A percentile compares a stretch with the other conserved stretches of the same genome.
Evolutionary conservation across 129 eudicot species (phyloP).

Genomic region (Escallonia herrerae): DNA sequence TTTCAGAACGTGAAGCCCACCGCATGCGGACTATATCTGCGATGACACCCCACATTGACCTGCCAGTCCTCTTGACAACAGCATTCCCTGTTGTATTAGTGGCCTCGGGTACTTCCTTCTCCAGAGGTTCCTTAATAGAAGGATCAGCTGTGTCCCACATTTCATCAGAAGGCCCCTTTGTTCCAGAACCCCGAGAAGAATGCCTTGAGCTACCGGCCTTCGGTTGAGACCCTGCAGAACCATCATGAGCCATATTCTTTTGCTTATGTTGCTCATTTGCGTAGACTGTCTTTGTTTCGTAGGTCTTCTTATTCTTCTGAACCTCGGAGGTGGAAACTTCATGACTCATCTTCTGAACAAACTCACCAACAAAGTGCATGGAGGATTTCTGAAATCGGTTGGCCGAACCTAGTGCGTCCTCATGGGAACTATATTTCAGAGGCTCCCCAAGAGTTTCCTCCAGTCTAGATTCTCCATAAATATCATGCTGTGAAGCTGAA

Average conservation of each 20-base stretch:
- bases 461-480: conserved; percentile 8
- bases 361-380: conserved; percentile 45
- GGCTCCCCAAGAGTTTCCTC: conserved; percentile 19
- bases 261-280: conserved; percentile 28
- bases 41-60: conserved; percentile 71
- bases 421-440: conserved; percentile 20
- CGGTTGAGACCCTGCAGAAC: conserved; percentile 28
- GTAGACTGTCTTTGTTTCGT: conserved; percentile 15
- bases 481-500: conserved; percentile 11
- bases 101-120: conserved; percentile 28
- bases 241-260: conserved; percentile 10
- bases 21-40: conserved; percentile 53
- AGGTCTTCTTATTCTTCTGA: conserved; percentile 23
- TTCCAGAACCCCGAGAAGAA: conserved; percentile 31
- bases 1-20: conserved; percentile 58
- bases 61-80: conserved; percentile 44
- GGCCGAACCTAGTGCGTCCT: conserved; percentile 58
- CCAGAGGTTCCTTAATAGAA: conserved; percentile 32
- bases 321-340: conserved; percentile 47
- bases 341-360: conserved; percentile 52
- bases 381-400: conserved; percentile 57
- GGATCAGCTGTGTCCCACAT: conserved; percentile 62
- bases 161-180: conserved; percentile 65
- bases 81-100: conserved; percentile 22
- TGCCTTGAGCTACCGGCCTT: conserved; percentile 25